A percentile compares a stretch with the other conserved stretches of the same genome.
Evolutionary conservation across 2,329 filamentous ascomycete genomes (phyloP).

Genomic region (Penicillium nordicum): DNA sequence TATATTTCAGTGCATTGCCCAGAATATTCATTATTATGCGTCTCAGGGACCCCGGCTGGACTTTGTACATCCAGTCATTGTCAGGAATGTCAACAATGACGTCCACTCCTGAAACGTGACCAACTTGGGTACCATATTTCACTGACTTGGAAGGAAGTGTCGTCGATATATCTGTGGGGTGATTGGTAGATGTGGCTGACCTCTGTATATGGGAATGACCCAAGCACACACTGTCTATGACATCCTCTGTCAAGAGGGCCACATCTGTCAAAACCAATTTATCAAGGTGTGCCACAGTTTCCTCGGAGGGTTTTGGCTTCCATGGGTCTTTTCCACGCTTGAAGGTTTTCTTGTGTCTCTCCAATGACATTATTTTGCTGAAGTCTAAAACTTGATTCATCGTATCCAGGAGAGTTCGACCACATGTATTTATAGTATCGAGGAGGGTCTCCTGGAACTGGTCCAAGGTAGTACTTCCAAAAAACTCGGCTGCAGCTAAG

Average conservation of each 20-base stretch:
- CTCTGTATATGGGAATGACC: slow-evolving; percentile 13
- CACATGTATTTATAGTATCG: slow-evolving; percentile 49
- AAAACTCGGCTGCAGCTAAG: slow-evolving; percentile 47
- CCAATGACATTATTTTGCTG: slow-evolving; percentile 29
- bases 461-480: slow-evolving; percentile 42
- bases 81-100: background rate
- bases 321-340: slow-evolving; percentile 5
- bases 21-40: slow-evolving; percentile 34
- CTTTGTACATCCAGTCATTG: slow-evolving; percentile 24
- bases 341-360: slow-evolving; percentile 4
- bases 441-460: slow-evolving; percentile 40
- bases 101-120: background rate
- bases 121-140: background rate
- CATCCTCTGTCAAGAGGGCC: slow-evolving; percentile 25
- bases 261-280: slow-evolving; percentile 18
- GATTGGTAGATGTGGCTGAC: background rate
- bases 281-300: slow-evolving; percentile 1
- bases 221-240: slow-evolving; percentile 24
- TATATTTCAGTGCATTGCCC: slow-evolving; percentile 34
- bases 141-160: background rate
- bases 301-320: background rate
- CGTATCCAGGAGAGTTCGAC: slow-evolving; percentile 50
- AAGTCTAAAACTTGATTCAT: slow-evolving; percentile 34
- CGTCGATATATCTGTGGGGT: background rate
- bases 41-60: slow-evolving; percentile 23